phyloP scores from a whole-genome alignment of 331 rosid species.

The Erythrophleum ivorense region DNA sequence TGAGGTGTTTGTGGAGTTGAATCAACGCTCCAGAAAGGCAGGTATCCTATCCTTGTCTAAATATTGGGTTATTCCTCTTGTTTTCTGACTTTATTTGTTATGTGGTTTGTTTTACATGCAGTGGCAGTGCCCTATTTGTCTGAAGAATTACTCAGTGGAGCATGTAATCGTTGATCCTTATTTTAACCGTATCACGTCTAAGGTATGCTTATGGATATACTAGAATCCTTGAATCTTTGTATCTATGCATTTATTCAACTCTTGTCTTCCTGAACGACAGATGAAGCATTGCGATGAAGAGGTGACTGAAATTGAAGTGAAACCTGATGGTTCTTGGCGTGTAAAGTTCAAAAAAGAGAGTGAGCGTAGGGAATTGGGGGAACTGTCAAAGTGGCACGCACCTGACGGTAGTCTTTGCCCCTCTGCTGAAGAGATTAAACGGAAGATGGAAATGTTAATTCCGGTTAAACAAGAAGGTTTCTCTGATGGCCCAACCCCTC shows the following conservation, averaged over 20 bases:
- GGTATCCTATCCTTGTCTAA: too few relatives aligned
- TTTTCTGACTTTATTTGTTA: too few relatives aligned
- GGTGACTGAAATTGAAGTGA: slow-evolving; percentile 86
- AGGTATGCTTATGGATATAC: too few relatives aligned
- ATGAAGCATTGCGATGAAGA: slow-evolving; percentile 85
- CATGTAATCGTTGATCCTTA: slow-evolving; percentile 82
- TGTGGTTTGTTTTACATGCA: too few relatives aligned
- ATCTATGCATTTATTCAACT: too few relatives aligned
- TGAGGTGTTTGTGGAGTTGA: slow-evolving; percentile 89
- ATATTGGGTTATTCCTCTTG: too few relatives aligned
- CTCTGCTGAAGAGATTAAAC: slow-evolving; percentile 50
- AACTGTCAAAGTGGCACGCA: slow-evolving; percentile 70
- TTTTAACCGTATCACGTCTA: slow-evolving; percentile 74
- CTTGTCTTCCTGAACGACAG: slow-evolving; percentile 59
- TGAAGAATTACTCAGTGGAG: slow-evolving; percentile 87
- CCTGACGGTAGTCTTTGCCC: slow-evolving; percentile 65
- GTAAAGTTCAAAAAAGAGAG: slow-evolving; percentile 77
- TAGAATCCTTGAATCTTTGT: too few relatives aligned
- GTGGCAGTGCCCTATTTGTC: slow-evolving; percentile 99
- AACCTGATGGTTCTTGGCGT: too few relatives aligned
- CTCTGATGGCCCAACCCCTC: slow-evolving; percentile 74
- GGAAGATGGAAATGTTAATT: slow-evolving; percentile 61
- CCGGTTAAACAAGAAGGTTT: slow-evolving; percentile 85
- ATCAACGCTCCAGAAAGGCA: too few relatives aligned
- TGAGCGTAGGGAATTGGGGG: slow-evolving; percentile 78